Evolutionary conservation across 257 asterid genomes (phyloP).

Genomic region (Solanum arcanum): DNA sequence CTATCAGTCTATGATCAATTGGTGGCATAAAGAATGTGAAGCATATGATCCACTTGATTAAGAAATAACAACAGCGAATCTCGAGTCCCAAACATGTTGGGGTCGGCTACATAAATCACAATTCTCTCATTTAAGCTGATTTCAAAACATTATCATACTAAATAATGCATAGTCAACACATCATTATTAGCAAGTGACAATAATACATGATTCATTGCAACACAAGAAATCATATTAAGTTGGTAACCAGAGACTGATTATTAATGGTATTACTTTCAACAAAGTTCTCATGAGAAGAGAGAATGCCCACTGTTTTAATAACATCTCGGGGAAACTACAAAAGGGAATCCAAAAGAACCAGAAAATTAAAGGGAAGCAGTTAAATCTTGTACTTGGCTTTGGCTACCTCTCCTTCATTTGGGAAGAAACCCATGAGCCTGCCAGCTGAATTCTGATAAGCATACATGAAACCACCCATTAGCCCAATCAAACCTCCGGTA

Average conservation of each 20-base stretch:
- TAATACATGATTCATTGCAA: neutral
- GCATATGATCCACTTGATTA: neutral
- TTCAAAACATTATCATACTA: neutral
- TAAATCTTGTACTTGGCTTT: slow-evolving; percentile 72
- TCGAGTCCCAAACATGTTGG: neutral
- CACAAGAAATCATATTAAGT: neutral
- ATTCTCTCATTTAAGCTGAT: neutral
- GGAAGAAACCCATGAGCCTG: slow-evolving; percentile 97
- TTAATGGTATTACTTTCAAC: neutral
- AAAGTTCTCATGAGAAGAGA: neutral
- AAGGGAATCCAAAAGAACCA: neutral
- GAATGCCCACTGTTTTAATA: neutral
- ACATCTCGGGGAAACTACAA: neutral
- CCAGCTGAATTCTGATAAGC: slow-evolving; percentile 96
- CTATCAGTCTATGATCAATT: neutral
- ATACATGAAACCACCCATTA: slow-evolving; percentile 94
- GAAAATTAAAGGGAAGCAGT: neutral
- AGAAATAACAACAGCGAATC: neutral
- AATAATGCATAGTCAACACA: neutral
- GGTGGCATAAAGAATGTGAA: neutral
- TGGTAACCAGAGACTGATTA: neutral
- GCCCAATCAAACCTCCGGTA: slow-evolving; percentile 90
- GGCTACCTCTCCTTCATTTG: slow-evolving; percentile 91
- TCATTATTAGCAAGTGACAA: neutral
- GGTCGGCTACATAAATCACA: neutral